Evolutionary conservation across 345 rosid genomes (phyloP), one percentile per base, ranked within the genome.

Genomic region (Melaleuca alternifolia): DNA sequence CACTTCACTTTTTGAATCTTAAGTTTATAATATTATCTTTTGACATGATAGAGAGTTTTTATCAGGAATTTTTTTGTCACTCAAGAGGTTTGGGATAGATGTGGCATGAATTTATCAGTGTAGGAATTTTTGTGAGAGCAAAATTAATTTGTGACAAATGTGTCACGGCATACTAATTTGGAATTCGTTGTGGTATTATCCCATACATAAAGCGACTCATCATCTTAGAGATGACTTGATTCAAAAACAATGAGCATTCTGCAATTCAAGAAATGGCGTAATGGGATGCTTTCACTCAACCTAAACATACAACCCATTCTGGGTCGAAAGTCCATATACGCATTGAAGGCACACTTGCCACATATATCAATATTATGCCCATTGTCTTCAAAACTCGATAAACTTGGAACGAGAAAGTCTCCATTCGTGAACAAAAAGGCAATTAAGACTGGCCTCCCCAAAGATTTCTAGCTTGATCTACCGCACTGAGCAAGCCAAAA

Each of bases 291-390:
- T 37, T 44, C 81, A 7, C 79, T 2, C 21, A 16, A 20, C 79
- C 9, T 16, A 37, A 18, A 33, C 23, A 48, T 5, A 48, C 26
- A 10, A 0, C 81, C 48, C 48, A 20, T 8, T 71, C 37, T 6
- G 3, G 81, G 13, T 18, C 48, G 24, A 37, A 37, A 71, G 48
- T 33, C 14, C 44, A 10, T 13, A 4, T 9, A 9, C 46, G 7
- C 20, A 71, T 71, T 18, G 81, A 37, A 33, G 79, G 81, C 13
- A 71, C 1, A 37, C 81, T 37, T 71, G 48, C 81, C 48, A 5
- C 0, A 10, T 37, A 0, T 18, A 3, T 0, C 21, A 26, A 37
- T 24, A 71, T 7, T 8, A 71, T 37, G 48, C 1, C 14, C 14
- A 71, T 37, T 71, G 48, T 48, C 4, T 18, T 37, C 1, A 13